Base-by-base conservation (phyloP, 176 grass and related monocot genomes). In the Dactylis glomerata region DNA sequence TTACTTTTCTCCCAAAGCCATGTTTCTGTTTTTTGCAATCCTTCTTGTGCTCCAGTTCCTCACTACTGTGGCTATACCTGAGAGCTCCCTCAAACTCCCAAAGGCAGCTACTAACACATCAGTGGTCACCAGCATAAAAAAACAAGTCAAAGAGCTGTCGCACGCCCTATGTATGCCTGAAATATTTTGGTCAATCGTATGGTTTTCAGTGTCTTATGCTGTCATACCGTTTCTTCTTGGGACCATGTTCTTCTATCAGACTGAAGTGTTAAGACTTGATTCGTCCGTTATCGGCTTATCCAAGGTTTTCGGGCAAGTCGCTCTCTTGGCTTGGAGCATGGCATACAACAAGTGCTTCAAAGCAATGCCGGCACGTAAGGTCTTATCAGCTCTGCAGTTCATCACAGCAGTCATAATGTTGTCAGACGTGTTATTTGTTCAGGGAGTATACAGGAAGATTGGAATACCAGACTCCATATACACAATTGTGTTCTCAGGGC, bases 211-310 rank as follows among this genome's bases (percentile, higher is more conserved):
- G 49, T 99, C 97, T 1, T 99, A 96, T 31, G 92, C 93, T 3
- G 23, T 86, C 64, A 85, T 93, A 83, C 97, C 97, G 27, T 91
- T 94, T 84, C 83, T 96, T 54, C 81, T 84, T 16, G 93, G 97
- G 69, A 94, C 93, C 20, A 99, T 96, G 97, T 99, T 99, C 85
- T 99, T 96, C 81, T 99, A 96, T 66, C 93, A 99, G 75, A 99
- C 97, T 71, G 87, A 94, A 74, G 88, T 96, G 32, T 82, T 99
- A 49, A 90, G 75, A 38, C 90, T 99, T 6, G 88, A 96, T n/a
- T 92, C 97, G 10, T 99, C 93, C 1, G 54, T 96, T 57, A 91
- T 99, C 3, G 97, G 97, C 65, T 68, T 99, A 68, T 96, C 97
- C 23, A 99, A 92, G 88, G 97, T 96, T 37, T 90, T 96, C 54